phyloP scores from a whole-genome alignment of 2,329 filamentous ascomycete genomes.

The Rosellinia necatrix region DNA sequence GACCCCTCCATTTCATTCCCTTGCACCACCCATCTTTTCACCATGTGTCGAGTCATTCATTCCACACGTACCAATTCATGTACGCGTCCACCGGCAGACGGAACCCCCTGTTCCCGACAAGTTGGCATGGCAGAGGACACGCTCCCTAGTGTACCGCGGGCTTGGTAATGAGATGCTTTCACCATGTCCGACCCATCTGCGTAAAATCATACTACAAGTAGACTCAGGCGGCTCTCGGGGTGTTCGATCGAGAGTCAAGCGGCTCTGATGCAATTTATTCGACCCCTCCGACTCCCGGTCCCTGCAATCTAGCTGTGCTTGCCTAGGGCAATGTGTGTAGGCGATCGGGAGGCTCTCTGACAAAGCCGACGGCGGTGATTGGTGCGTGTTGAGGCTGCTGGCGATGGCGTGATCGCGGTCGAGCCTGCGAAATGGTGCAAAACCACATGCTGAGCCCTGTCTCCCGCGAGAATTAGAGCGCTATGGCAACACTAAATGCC shows the following conservation, averaged over 20 bases:
- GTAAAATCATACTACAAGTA: neutral
- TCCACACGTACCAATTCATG: neutral
- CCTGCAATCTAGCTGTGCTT: constrained; percentile 20
- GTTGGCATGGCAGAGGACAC: neutral
- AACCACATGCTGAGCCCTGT: constrained; percentile 18
- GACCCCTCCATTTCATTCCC: constrained; percentile 8
- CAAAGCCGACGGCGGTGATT: constrained; percentile 36
- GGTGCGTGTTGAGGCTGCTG: constrained; percentile 32
- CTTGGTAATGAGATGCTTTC: neutral
- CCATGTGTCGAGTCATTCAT: constrained; percentile 5
- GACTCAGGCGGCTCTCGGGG: constrained; percentile 34
- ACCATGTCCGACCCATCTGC: neutral
- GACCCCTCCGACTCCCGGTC: constrained; percentile 36
- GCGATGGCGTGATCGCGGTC: constrained; percentile 39
- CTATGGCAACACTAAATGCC: constrained; percentile 27
- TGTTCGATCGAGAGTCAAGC: constrained; percentile 16
- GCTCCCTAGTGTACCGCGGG: neutral
- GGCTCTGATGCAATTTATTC: constrained; percentile 28
- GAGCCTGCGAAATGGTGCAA: constrained; percentile 29
- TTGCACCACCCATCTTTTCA: neutral
- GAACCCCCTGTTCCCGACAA: too few species aligned
- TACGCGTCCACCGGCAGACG: too few species aligned
- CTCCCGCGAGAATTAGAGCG: constrained; percentile 22
- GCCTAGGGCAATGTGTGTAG: constrained; percentile 16
- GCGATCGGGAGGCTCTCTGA: constrained; percentile 33